phyloP scores from a whole-genome alignment of 2,329 filamentous ascomycete species.

The Daldinia eschscholtzii region DNA sequence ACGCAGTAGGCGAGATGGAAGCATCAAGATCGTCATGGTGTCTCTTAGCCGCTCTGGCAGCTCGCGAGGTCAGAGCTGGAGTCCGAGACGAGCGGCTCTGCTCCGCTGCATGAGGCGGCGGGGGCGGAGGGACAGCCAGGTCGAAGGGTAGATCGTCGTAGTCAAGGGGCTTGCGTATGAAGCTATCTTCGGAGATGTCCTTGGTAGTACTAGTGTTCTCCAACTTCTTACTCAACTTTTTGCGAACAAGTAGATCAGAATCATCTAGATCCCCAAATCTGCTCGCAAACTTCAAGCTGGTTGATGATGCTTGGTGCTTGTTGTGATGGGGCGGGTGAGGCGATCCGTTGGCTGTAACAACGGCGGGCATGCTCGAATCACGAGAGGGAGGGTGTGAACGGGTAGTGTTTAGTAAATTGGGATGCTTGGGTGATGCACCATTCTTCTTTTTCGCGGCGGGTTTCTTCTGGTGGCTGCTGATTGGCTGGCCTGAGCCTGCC shows the following conservation, averaged over 20 bases:
- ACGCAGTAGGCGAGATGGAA: conserved; percentile 64
- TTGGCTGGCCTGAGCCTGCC: conserved; percentile 51
- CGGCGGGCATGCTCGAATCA: conserved; percentile 52
- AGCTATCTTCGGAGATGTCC: conserved; percentile 45
- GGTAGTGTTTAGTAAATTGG: conserved; percentile 47
- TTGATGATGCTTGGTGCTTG: conserved; percentile 23
- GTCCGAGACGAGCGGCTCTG: conserved; percentile 48
- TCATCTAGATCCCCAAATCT: conserved; percentile 46
- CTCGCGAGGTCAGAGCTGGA: conserved; percentile 49
- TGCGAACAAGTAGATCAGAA: conserved; percentile 37
- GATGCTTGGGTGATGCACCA: conserved; percentile 50
- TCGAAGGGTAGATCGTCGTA: conserved; percentile 43
- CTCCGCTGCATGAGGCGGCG: conserved; percentile 45
- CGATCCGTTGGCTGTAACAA: conserved; percentile 47
- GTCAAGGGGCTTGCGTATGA: conserved; percentile 46
- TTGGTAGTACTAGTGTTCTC: conserved; percentile 47
- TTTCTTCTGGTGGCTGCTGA: conserved; percentile 52
- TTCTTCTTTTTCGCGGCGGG: conserved; percentile 54
- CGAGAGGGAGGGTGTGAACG: conserved; percentile 42
- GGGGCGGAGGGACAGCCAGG: conserved; percentile 45
- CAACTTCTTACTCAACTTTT: conserved; percentile 47
- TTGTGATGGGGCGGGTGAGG: conserved; percentile 32
- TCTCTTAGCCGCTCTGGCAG: conserved; percentile 60
- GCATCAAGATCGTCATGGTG: conserved; percentile 68
- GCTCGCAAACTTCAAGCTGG: conserved; percentile 47